phyloP scores from a whole-genome alignment of 768 basidiomycete genomes.

The Pluteus cervinus region DNA sequence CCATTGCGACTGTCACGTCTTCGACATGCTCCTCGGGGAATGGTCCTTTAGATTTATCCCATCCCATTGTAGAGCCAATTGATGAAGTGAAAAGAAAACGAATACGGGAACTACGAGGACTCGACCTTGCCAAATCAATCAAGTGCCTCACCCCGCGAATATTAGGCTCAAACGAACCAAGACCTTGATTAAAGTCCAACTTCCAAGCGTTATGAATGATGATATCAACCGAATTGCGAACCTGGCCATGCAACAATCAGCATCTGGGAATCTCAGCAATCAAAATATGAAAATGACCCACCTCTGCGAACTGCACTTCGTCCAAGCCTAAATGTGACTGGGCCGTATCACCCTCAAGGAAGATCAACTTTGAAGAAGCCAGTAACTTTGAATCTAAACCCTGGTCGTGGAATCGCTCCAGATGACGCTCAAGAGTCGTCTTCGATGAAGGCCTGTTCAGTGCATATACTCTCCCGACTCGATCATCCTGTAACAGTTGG shows the following conservation, averaged over 20 bases:
- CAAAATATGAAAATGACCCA: conserved; percentile 8
- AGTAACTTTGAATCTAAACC: conserved; percentile 23
- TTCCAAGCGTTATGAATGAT: conserved; percentile 44
- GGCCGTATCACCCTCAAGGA: conserved; percentile 30
- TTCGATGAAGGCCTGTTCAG: conserved; percentile 21
- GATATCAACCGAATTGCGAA: conserved; percentile 21
- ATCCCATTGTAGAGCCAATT: no score
- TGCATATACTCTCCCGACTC: conserved; percentile 22
- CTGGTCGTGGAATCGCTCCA: conserved; percentile 22
- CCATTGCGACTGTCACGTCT: conserved; percentile 18
- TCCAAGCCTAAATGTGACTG: conserved; percentile 21
- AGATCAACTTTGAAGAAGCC: conserved; percentile 22
- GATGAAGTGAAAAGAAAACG: no score
- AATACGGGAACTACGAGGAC: no score
- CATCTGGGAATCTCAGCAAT: not conserved
- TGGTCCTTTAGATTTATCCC: conserved; percentile 17
- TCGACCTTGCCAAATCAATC: no score
- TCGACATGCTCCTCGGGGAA: conserved; percentile 28
- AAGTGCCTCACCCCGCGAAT: conserved; percentile 34
- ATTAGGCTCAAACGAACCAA: conserved; percentile 38
- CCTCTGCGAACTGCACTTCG: conserved; percentile 20
- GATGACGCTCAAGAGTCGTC: conserved; percentile 6
- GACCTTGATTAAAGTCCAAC: conserved; percentile 38
- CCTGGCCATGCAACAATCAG: conserved; percentile 9
- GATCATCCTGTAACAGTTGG: conserved; percentile 14